A percentile compares a stretch with the other conserved stretches of the same genome.
Conservation (phyloP, 805 yeast genomes). For the Geotrichum ghanense region DNA sequence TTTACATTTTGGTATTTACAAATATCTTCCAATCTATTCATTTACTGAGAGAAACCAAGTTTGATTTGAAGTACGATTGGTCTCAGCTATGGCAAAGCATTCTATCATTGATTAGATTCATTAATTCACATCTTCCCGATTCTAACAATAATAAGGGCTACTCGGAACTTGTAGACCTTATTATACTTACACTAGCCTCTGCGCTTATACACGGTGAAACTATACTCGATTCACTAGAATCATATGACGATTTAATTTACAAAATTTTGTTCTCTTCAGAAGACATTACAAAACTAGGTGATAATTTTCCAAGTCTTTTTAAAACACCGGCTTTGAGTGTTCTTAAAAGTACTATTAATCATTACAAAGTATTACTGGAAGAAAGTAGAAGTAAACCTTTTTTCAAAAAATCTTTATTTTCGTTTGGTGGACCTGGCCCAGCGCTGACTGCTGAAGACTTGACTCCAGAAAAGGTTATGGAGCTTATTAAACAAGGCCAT, state of each 20-base stretch:
- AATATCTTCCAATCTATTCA: conserved; percentile 17
- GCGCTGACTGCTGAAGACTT: neutral
- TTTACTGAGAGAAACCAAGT: conserved; percentile 9
- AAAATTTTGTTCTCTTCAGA: conserved; percentile 19
- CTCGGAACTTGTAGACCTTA: conserved; percentile 10
- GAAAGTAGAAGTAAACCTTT: conserved; percentile 6
- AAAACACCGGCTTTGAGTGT: conserved; percentile 14
- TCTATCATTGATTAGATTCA: conserved; percentile 19
- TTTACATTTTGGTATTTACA: conserved; percentile 19
- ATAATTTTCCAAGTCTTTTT: conserved; percentile 11
- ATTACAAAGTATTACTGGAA: conserved; percentile 8
- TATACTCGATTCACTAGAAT: conserved; percentile 21
- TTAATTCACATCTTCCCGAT: conserved; percentile 14
- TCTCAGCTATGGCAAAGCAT: conserved; percentile 27
- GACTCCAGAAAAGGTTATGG: neutral
- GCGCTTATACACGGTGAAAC: conserved; percentile 24
- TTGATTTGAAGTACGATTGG: conserved; percentile 26
- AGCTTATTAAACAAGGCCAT: conserved; percentile 1
- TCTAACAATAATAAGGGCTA: conserved; percentile 5
- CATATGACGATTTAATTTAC: conserved; percentile 25
- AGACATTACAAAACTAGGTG: conserved; percentile 14
- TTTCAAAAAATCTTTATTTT: conserved; percentile 14
- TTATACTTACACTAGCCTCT: conserved; percentile 17
- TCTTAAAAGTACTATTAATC: conserved; percentile 14
- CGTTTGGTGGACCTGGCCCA: conserved; percentile 9